Evolutionary conservation across 2,329 filamentous ascomycete species (phyloP).

Genomic region (Claviceps arundinis): DNA sequence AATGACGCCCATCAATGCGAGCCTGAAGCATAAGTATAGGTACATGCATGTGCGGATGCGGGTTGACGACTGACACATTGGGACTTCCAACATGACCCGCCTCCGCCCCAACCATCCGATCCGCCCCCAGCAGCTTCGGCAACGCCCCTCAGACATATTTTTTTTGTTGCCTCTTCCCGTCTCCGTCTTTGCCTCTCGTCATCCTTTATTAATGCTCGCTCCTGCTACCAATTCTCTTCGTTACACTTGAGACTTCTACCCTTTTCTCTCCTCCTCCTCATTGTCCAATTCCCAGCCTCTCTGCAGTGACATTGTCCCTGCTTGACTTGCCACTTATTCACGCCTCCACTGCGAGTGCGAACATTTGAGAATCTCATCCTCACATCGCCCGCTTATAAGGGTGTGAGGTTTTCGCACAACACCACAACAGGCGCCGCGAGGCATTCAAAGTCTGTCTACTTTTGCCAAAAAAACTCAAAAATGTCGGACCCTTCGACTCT

Average conservation of each 20-base stretch:
- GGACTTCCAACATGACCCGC: neutral
- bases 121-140: conserved; percentile 2
- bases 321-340: neutral
- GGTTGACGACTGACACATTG: too few relatives aligned
- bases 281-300: neutral
- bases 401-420: neutral
- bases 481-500: conserved; percentile 8
- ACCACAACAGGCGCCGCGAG: neutral
- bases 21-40: neutral
- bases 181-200: neutral
- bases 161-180: neutral
- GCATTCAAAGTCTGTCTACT: neutral
- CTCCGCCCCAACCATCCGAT: conserved; percentile 6
- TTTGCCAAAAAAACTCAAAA: neutral
- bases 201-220: conserved; percentile 2
- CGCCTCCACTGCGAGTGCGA: neutral
- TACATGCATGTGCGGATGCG: neutral
- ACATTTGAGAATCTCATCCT: neutral
- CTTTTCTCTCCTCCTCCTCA: neutral
- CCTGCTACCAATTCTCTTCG: neutral
- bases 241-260: too few relatives aligned
- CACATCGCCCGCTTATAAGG: neutral
- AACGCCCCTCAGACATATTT: conserved; percentile 1
- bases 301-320: neutral
- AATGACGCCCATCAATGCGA: neutral